Base-by-base conservation (phyloP, 2,329 filamentous ascomycete genomes). In the Aspergillus glaucus region DNA sequence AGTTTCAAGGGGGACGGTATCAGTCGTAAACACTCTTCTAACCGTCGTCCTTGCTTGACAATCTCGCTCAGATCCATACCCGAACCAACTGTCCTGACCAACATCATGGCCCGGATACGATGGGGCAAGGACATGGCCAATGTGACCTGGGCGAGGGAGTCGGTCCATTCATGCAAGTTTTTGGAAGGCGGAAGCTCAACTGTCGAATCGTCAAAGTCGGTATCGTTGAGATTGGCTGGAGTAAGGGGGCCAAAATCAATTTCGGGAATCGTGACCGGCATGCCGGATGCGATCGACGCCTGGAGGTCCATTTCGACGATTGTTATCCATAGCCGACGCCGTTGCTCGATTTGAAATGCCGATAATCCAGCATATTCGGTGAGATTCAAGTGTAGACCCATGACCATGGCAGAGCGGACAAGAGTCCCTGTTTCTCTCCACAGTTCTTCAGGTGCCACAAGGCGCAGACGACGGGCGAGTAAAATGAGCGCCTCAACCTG, bases 251-350 rank as follows among this genome's bases (percentile, higher is more conserved):
- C 68, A 49, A 64, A 64, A 50, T 70, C 65, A 9, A 60, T 52
- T 4, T 64, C 58, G 26, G 67, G 66, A 26, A 67, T 66, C 58
- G 69, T 67, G 4, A 67, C 56, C 3, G 71, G 71, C 48, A 74
- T 54, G 1, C 71, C 71, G 1, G 68, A 54, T 28, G 67, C 59
- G 3, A 66, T 62, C 0, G 71, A 72, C 1, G 66, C 55, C 26
- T 72, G 62, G 2, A 79, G 66, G 58, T 82, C 79, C 26, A 74
- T 54, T 46, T 74, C 72, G 3, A 71, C 49, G 4, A 69, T 64
- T 21, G 69, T 57, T 7, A 74, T 52, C 64, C 65, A 72, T 6
- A 64, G 46, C 17, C 69, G 55, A 17, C 68, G 58, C 8, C 68
- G 62, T 46, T 64, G 62, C 46, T 72, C 68, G 2, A 54, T 61